Conservation (phyloP, 2,329 filamentous ascomycete species). For the Parastagonospora nodorum region DNA sequence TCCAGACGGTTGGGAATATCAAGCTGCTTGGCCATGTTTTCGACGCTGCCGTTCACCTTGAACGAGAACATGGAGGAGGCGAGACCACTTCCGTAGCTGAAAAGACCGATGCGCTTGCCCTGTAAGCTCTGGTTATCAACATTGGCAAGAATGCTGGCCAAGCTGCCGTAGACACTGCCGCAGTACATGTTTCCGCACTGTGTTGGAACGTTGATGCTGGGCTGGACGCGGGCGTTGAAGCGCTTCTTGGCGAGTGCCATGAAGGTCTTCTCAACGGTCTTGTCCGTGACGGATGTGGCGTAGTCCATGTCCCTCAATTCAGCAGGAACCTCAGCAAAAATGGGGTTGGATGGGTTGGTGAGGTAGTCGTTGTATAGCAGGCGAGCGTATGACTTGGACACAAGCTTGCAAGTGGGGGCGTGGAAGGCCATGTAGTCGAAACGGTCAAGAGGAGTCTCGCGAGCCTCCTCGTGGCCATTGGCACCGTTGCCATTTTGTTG, state of each 20-base stretch:
- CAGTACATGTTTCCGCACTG: conserved; percentile 63
- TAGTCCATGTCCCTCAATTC: conserved; percentile 55
- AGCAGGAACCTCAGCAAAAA: conserved; percentile 57
- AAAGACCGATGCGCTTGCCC: conserved; percentile 58
- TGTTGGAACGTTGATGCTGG: conserved; percentile 56
- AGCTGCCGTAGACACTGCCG: conserved; percentile 57
- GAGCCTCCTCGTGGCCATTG: conserved; percentile 42
- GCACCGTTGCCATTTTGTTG: conserved; percentile 48
- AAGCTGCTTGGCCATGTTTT: conserved; percentile 54
- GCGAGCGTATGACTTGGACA: conserved; percentile 60
- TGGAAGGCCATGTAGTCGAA: conserved; percentile 63
- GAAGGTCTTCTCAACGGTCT: conserved; percentile 60
- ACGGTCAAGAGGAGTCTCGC: conserved; percentile 55
- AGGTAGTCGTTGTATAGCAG: conserved; percentile 60
- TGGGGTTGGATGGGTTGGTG: conserved; percentile 51
- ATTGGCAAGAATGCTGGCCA: conserved; percentile 55
- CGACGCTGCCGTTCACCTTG: conserved; percentile 52
- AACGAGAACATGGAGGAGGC: conserved; percentile 58
- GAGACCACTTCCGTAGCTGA: conserved; percentile 59
- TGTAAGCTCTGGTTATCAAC: conserved; percentile 51
- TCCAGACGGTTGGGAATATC: conserved; percentile 55
- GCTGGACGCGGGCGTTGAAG: conserved; percentile 56
- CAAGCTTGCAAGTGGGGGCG: conserved; percentile 60
- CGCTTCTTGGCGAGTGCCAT: conserved; percentile 59
- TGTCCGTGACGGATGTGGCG: conserved; percentile 55